phyloP scores from a whole-genome alignment of 192 early-diverging fungal species.

The Mortierella claussenii region DNA sequence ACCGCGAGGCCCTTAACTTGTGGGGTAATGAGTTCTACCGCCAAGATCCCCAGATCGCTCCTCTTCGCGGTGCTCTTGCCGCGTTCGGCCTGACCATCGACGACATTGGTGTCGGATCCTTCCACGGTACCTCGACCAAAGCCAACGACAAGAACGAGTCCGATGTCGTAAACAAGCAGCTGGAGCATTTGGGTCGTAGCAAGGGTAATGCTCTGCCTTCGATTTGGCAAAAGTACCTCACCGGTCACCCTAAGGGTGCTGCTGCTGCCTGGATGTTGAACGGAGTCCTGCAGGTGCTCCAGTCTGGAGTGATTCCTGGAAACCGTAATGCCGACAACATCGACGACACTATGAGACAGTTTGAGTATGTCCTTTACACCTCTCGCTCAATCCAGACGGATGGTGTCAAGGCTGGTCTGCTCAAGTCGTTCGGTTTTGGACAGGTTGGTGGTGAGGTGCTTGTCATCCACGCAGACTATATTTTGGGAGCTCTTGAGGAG shows the following conservation, averaged over 20 bases:
- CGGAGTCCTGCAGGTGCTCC: constrained; percentile 86
- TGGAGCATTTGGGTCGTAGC: constrained; percentile 86
- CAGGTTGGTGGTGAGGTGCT: constrained; percentile 93
- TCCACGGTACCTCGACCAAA: constrained; percentile 95
- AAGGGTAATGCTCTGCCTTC: constrained; percentile 82
- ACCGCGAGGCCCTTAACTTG: constrained; percentile 75
- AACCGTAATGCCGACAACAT: constrained; percentile 94
- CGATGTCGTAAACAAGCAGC: constrained; percentile 83
- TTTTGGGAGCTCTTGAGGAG: constrained; percentile 78
- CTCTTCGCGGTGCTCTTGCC: constrained; percentile 88
- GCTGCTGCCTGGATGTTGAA: constrained; percentile 98
- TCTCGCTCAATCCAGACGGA: constrained; percentile 89
- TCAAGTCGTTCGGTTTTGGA: constrained; percentile 96
- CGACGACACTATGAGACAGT: constrained; percentile 77
- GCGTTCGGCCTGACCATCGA: constrained; percentile 90
- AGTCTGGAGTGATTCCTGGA: constrained; percentile 88
- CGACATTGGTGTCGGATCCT: constrained; percentile 93
- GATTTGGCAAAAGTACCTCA: constrained; percentile 94
- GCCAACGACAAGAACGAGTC: constrained; percentile 98
- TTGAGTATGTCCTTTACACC: constrained; percentile 85
- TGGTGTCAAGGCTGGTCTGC: constrained; percentile 88
- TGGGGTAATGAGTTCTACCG: constrained; percentile 88
- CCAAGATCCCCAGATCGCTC: constrained; percentile 77
- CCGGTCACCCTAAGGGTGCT: constrained; percentile 97
- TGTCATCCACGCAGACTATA: constrained; percentile 88